Percentiles rank a stretch among this genome's conserved stretches.
Evolutionary conservation across 1,284 basidiomycete species (phyloP).

Genomic region (Filobasidium uniguttulatum): DNA sequence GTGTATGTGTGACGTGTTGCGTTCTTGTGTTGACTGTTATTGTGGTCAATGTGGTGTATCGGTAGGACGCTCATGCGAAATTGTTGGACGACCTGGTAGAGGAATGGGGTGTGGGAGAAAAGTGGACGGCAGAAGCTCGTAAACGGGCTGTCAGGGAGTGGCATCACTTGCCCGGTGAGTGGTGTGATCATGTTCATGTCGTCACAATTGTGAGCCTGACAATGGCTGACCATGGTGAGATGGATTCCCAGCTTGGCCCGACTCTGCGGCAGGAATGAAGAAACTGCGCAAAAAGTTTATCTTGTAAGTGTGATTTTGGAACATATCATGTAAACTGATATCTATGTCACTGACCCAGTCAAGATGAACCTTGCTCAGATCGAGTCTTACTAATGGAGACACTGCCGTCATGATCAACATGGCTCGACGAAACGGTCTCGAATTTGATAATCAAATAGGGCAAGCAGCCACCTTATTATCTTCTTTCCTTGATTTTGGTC

Average conservation of each 20-base stretch:
- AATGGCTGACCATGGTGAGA: background rate
- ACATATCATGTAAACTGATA: slow-evolving; percentile 3
- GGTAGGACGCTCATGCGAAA: slow-evolving; percentile 8
- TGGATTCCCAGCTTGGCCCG: slow-evolving; percentile 16
- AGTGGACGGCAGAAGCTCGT: slow-evolving; percentile 7
- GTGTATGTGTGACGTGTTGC: background rate
- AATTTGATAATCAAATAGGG: slow-evolving; percentile 20
- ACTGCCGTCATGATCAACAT: slow-evolving; percentile 23
- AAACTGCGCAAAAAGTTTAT: slow-evolving; percentile 10
- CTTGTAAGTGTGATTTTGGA: slow-evolving; percentile 11
- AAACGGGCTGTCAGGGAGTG: slow-evolving; percentile 10
- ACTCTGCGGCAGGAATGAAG: slow-evolving; percentile 17
- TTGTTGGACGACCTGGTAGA: slow-evolving; percentile 8
- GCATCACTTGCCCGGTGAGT: slow-evolving; percentile 10
- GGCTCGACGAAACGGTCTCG: slow-evolving; percentile 15
- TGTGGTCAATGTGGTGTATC: too few species aligned
- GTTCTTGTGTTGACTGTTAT: background rate
- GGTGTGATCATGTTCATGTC: background rate
- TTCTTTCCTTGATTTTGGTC: background rate
- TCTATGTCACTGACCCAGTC: background rate
- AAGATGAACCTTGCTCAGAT: slow-evolving; percentile 13
- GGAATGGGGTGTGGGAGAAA: slow-evolving; percentile 4
- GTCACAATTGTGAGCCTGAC: background rate
- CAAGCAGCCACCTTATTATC: background rate
- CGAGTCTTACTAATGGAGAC: slow-evolving; percentile 21